Evolutionary conservation across 139 green algal genomes (phyloP).

Genomic region (Nannochloris sp.): DNA sequence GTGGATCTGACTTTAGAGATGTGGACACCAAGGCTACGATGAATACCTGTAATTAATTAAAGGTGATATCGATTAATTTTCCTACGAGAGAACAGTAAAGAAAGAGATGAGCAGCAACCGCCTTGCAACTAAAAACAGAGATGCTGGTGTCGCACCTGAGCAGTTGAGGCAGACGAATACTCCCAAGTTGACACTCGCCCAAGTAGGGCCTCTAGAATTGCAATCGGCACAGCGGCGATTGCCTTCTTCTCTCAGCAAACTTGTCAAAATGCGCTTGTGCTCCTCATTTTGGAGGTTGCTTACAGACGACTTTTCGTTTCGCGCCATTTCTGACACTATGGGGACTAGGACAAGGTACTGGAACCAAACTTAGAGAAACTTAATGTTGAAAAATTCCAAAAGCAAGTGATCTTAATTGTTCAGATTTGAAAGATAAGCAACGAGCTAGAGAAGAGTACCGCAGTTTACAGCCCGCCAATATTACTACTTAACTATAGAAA

Average conservation of each 20-base stretch:
- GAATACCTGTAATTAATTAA: slow-evolving; percentile 66
- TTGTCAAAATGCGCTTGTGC: slow-evolving; percentile 61
- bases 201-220: slow-evolving; percentile 66
- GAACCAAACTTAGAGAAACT: too few species aligned
- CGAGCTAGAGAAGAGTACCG: too few species aligned
- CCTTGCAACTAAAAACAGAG: not conserved
- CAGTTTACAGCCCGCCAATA: too few species aligned
- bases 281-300: slow-evolving; percentile 66
- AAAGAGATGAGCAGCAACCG: not conserved
- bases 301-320: slow-evolving; percentile 62
- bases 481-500: too few species aligned
- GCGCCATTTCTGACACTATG: slow-evolving; percentile 17
- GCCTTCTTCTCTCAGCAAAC: slow-evolving; percentile 61
- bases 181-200: slow-evolving; percentile 80
- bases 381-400: too few species aligned
- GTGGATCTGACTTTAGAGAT: slow-evolving; percentile 78
- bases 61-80: too few species aligned
- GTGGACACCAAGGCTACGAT: slow-evolving; percentile 83
- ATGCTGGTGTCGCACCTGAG: slow-evolving; percentile 36
- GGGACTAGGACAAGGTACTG: too few species aligned
- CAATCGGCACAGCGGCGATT: slow-evolving; percentile 82
- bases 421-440: too few species aligned
- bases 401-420: too few species aligned
- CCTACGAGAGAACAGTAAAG: too few species aligned
- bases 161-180: slow-evolving; percentile 89